Evolutionary conservation across 371 early-diverging fungal genomes (phyloP), one percentile per base, ranked within the genome.

Genomic region (Saksenaea oblongispora): DNA sequence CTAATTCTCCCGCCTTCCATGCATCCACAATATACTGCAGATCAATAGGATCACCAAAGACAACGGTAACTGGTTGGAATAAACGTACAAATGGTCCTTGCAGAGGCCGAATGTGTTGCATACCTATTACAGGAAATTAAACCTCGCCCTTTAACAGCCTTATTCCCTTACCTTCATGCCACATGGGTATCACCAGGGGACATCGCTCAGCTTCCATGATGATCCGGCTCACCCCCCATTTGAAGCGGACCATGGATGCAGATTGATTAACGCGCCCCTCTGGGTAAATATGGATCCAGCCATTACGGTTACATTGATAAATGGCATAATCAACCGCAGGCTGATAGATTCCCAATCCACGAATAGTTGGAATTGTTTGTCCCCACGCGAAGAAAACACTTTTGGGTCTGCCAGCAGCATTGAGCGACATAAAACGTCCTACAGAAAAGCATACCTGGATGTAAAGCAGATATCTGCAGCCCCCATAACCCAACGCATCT

Each of bases 201-300:
- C 76, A 79, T 56, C 61, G 62, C 22, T 85, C 80, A 9, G 84
- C 67, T 58, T 95, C 95, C 91, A 92, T 91, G 15, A 93, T 65
- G 55, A 95, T 74, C 34, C 94, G 84, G 8, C 90, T 92, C 5
- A 95, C 82, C 5, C 95, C 95, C 95, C 96, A 95, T 64, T 91
- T 90, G 72, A 94, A 93, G 27, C 89, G 87, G 61, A 91, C 72
- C 71, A 93, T 72, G 27, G 78, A 67, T 2, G 69, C 71, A 8
- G 76, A 75, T 68, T 92, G 93, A 67, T 91, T 88, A 54, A 93
- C 87, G 62, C 81, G 85, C 11, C 87, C 92, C 64, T 95, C 95
- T 2, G 95, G 93, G 64, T 92, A 95, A 31, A 95, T 84, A 60
- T 94, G 95, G 44, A 94, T 74, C 89, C 87, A 81, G 0, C 70